Percentiles rank a stretch among this genome's conserved stretches.
Conservation (phyloP, 2,329 filamentous ascomycete species). For the Phialophora tarda region DNA sequence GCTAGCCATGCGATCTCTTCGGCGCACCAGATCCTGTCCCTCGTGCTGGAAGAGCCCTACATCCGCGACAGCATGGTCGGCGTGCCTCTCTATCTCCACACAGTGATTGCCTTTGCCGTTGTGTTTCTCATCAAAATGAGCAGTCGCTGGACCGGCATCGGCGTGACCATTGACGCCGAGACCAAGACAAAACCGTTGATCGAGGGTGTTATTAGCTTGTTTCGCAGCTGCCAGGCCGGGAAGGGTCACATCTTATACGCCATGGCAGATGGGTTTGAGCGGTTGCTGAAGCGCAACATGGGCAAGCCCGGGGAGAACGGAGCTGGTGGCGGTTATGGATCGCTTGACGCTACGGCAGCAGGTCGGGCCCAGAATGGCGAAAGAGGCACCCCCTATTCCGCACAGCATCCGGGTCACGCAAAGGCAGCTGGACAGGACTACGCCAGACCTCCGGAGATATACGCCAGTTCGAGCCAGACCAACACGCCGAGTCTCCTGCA, state of each 20-base stretch:
- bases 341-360: conserved; percentile 10
- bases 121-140: conserved; percentile 53
- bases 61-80: conserved; percentile 57
- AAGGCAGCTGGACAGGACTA: not conserved
- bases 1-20: conserved; percentile 56
- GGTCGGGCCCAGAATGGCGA: conserved; percentile 7
- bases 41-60: conserved; percentile 55
- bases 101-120: conserved; percentile 54
- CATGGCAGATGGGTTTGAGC: conserved; percentile 40
- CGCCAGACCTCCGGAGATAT: conserved; percentile 5
- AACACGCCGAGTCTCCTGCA: conserved; percentile 16
- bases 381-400: not conserved
- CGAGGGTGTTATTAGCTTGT: conserved; percentile 35
- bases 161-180: conserved; percentile 38
- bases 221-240: conserved; percentile 34
- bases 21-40: conserved; percentile 54
- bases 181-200: conserved; percentile 38
- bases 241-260: conserved; percentile 38
- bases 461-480: not conserved
- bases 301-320: conserved; percentile 7
- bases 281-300: conserved; percentile 33
- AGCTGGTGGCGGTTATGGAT: not conserved
- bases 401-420: not conserved
- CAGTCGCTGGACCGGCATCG: conserved; percentile 36
- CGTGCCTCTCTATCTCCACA: conserved; percentile 52